Base-by-base conservation (phyloP, 2,329 filamentous ascomycete genomes). In the Colletotrichum tamarilloi region DNA sequence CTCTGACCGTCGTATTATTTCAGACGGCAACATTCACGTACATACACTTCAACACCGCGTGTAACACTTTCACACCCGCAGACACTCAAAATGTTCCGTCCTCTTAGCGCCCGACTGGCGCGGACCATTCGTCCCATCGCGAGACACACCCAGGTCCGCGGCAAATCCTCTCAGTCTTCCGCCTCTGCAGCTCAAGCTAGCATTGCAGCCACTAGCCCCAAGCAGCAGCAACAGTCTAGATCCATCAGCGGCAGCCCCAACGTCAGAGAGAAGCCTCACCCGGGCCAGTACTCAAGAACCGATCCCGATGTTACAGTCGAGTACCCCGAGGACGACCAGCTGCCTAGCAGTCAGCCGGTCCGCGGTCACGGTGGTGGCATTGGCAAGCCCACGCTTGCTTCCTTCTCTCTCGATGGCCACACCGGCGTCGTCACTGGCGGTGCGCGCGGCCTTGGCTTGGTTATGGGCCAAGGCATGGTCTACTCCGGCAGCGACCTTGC, bases 391-490 rank as follows among this genome's bases (percentile, higher is more conserved):
- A 97, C 95, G 0, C 89, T 98, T 32, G 92, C 94, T 42, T 91
- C 91, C 56, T 98, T 98, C 85, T 96, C 95, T 9, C 89, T 98
- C 42, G 93, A 97, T 81, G 93, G 92, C 74, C 93, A 92, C 80
- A 93, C 95, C 9, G 95, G 91, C 59, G 87, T 98, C 53, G 93
- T 98, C 52, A 98, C 96, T 1, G 96, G 96, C 65, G 96, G 95
- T 80, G 96, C 96, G 30, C 89, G 95, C 80, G 96, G 96, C 8
- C 84, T 98, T 71, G 96, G 96, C 52, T 86, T 98, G 74, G 95
- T 97, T 77, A 98, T 98, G 93, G 94, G 93, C 64, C 95, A 98
- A 85, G 95, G 94, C 59, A 90, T 98, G 83, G 93, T 98, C 66
- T 92, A 94, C 66, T 97, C 94, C 67, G 96, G 96, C 65, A 94